phyloP scores from a whole-genome alignment of 352 stramenopile species.

The Halophytophthora polymorphica region DNA sequence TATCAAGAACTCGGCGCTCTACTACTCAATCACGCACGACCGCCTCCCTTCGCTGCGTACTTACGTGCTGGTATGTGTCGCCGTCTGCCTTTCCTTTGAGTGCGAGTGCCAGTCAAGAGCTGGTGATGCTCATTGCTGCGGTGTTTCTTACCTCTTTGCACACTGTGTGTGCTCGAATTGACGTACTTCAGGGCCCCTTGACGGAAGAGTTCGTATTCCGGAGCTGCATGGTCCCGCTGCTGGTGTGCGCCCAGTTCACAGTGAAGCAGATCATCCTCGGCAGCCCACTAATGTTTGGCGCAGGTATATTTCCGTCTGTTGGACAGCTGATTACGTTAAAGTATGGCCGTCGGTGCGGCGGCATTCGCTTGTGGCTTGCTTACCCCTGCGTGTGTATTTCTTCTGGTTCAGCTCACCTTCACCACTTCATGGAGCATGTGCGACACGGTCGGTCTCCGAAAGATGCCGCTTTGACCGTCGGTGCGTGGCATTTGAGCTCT shows the following conservation, averaged over 20 bases:
- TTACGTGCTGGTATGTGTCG: slow-evolving; percentile 61
- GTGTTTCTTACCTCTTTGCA: slow-evolving; percentile 5
- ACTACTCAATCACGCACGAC: slow-evolving; percentile 73
- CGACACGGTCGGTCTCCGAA: slow-evolving; percentile 61
- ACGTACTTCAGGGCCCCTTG: slow-evolving; percentile 72
- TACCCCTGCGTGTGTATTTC: slow-evolving; percentile 3
- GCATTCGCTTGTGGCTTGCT: not conserved
- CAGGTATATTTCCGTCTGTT: slow-evolving; percentile 55
- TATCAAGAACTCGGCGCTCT: slow-evolving; percentile 81
- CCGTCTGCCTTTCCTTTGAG: not conserved
- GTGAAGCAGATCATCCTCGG: slow-evolving; percentile 81
- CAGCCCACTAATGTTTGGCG: slow-evolving; percentile 93
- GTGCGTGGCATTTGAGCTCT: slow-evolving; percentile 25
- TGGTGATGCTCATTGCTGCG: not conserved
- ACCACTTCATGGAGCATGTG: slow-evolving; percentile 86
- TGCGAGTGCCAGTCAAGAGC: not conserved
- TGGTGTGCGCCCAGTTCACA: slow-evolving; percentile 80
- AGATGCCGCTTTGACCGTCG: slow-evolving; percentile 76
- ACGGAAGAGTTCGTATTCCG: slow-evolving; percentile 96
- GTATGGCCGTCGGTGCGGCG: not conserved
- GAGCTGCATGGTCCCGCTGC: slow-evolving; percentile 90
- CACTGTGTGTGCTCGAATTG: not conserved
- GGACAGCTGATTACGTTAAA: not conserved
- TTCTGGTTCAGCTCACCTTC: slow-evolving; percentile 61
- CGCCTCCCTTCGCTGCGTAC: slow-evolving; percentile 76